Percentiles rank a stretch among this genome's conserved stretches.
Conservation (phyloP, 2,329 filamentous ascomycete species). For the Fusarium graminum region DNA sequence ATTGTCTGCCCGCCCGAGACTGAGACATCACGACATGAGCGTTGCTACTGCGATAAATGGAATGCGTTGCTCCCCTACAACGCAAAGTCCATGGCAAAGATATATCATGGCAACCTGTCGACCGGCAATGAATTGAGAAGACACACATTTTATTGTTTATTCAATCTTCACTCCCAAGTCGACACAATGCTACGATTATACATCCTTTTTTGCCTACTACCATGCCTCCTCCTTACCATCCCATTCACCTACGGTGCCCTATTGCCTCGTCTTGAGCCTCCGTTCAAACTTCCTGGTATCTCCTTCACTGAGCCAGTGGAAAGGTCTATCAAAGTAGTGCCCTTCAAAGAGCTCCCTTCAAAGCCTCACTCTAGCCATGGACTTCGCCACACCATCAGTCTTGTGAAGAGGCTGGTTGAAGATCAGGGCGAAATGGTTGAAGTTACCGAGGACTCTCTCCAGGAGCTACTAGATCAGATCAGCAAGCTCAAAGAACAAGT, state of each 20-base stretch:
- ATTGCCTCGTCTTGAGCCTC: constrained; percentile 16
- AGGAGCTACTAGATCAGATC: constrained; percentile 50
- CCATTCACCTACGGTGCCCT: constrained; percentile 27
- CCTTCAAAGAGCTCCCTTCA: constrained; percentile 26
- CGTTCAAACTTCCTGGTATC: constrained; percentile 23
- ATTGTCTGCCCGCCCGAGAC: constrained; percentile 20
- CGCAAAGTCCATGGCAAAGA: constrained; percentile 28
- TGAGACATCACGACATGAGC: constrained; percentile 41
- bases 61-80: constrained; percentile 54
- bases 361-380: constrained; percentile 18
- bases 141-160: constrained; percentile 14
- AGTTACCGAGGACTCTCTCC: constrained; percentile 44
- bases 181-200: constrained; percentile 44
- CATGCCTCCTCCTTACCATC: constrained; percentile 24
- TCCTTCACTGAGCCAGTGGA: constrained; percentile 22
- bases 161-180: constrained; percentile 12
- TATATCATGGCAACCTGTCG: constrained; percentile 37
- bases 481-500: constrained; percentile 49
- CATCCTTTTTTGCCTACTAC: constrained; percentile 38
- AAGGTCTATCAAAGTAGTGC: constrained; percentile 18
- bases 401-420: constrained; percentile 47
- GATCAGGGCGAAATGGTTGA: constrained; percentile 44
- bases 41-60: constrained; percentile 47
- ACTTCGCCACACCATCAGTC: constrained; percentile 31
- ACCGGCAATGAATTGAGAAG: not conserved